phyloP scores from a whole-genome alignment of 306 rosid genomes.

The Prunus armeniaca region DNA sequence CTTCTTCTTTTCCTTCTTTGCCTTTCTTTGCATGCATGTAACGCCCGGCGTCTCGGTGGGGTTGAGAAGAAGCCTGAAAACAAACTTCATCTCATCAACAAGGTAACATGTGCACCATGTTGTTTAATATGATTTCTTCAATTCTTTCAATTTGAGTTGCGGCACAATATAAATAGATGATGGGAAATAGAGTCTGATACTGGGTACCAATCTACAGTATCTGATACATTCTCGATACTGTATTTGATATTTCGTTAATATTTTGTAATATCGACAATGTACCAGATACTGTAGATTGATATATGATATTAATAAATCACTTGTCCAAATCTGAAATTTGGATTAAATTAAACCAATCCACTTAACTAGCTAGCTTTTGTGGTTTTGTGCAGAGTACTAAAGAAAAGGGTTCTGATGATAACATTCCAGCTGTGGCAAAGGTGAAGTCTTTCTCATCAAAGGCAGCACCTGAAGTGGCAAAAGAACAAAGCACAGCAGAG shows the following conservation, averaged over 20 bases:
- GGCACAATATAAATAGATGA: background rate
- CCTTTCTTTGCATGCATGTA: slow-evolving; percentile 63
- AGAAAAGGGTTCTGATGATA: slow-evolving; percentile 18
- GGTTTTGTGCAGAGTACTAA: slow-evolving; percentile 39
- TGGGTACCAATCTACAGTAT: background rate
- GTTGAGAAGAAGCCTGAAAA: slow-evolving; percentile 16
- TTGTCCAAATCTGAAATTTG: background rate
- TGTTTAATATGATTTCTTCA: background rate
- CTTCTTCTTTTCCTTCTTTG: slow-evolving; percentile 43
- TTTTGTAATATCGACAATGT: background rate
- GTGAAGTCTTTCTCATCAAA: slow-evolving; percentile 9
- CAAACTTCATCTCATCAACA: slow-evolving; percentile 23
- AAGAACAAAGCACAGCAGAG: background rate
- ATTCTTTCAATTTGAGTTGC: background rate
- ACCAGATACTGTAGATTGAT: background rate
- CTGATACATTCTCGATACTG: background rate
- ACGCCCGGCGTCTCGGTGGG: slow-evolving; percentile 36
- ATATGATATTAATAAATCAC: background rate
- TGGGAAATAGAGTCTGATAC: background rate
- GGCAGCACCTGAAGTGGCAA: background rate
- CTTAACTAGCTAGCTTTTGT: background rate
- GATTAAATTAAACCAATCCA: background rate
- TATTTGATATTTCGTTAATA: background rate
- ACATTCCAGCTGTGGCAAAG: background rate
- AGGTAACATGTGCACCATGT: slow-evolving; percentile 25